phyloP scores from a whole-genome alignment of 2,329 filamentous ascomycete genomes.

The Epichloe scottii region DNA sequence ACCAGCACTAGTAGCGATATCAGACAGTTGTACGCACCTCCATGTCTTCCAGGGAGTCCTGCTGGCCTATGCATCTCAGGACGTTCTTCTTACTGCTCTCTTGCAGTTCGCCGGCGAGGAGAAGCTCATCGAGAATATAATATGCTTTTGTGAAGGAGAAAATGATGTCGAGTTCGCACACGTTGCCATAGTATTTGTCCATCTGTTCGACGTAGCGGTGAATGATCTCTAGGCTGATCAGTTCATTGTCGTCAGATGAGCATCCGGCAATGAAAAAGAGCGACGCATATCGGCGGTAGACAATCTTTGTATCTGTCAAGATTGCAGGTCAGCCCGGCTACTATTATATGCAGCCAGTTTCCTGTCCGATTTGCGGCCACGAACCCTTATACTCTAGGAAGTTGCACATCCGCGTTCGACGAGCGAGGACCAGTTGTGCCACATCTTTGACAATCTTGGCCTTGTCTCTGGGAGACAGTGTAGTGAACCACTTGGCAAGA shows the following conservation, averaged over 20 bases:
- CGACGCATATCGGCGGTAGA: constrained; percentile 96
- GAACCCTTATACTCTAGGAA: constrained; percentile 98
- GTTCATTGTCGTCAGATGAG: constrained; percentile 92
- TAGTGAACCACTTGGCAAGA: constrained; percentile 98
- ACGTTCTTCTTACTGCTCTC: constrained; percentile 99
- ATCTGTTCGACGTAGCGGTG: constrained; percentile 99
- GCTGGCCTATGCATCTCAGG: constrained; percentile 85
- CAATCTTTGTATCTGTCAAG: constrained; percentile 79
- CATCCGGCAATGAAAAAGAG: constrained; percentile 99
- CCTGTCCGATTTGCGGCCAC: constrained; percentile 3
- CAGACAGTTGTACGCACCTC: constrained; percentile 58
- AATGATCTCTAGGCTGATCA: constrained; percentile 96
- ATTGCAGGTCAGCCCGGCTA: background rate
- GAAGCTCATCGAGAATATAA: constrained; percentile 93
- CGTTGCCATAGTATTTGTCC: constrained; percentile 99
- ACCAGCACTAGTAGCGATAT: constrained; percentile 8
- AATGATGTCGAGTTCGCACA: constrained; percentile 98
- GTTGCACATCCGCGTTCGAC: constrained; percentile 98
- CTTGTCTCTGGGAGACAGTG: constrained; percentile 93
- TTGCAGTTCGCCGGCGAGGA: constrained; percentile 92
- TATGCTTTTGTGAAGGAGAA: constrained; percentile 99
- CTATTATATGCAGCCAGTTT: background rate
- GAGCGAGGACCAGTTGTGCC: constrained; percentile 88
- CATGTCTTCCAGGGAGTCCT: constrained; percentile 97
- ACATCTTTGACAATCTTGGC: constrained; percentile 99